phyloP scores from a whole-genome alignment of 2,329 filamentous ascomycete genomes.

The Talaromyces sp. region DNA sequence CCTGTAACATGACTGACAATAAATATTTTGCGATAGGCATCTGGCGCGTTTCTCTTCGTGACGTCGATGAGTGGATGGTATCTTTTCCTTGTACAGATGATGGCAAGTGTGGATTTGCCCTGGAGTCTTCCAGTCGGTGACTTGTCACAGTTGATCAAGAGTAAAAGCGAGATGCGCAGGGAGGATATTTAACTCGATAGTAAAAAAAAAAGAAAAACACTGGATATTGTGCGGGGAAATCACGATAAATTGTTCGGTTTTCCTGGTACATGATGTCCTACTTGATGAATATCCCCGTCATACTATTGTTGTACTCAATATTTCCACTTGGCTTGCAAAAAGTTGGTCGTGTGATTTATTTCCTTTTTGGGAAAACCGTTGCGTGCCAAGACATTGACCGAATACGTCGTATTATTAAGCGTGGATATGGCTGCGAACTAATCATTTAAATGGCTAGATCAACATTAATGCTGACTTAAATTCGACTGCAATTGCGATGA shows the following conservation, averaged over 20 bases:
- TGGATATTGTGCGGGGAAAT: no score
- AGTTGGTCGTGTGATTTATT: background rate
- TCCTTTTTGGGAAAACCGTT: background rate
- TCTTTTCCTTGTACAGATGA: slow-evolving; percentile 50
- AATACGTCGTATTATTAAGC: background rate
- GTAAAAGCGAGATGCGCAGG: background rate
- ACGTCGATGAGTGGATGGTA: slow-evolving; percentile 48
- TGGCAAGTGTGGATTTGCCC: slow-evolving; percentile 51
- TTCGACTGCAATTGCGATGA: background rate
- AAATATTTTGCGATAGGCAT: slow-evolving; percentile 24
- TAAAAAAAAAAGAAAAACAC: background rate
- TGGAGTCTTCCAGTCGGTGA: slow-evolving; percentile 44
- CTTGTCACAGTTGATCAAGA: slow-evolving; percentile 6
- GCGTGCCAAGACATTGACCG: background rate
- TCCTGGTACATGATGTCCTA: background rate
- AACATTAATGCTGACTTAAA: background rate
- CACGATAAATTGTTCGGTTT: background rate
- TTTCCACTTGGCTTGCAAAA: background rate
- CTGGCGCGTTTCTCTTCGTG: slow-evolving; percentile 47
- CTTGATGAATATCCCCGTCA: background rate
- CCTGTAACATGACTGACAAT: background rate
- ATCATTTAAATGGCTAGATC: background rate
- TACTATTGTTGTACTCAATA: background rate
- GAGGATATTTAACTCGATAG: background rate
- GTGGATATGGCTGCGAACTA: background rate